Percentiles rank a stretch among this genome's conserved stretches.
phyloP scores from a whole-genome alignment of 148 eudicot species.

The Vaccinium corymbosum region DNA sequence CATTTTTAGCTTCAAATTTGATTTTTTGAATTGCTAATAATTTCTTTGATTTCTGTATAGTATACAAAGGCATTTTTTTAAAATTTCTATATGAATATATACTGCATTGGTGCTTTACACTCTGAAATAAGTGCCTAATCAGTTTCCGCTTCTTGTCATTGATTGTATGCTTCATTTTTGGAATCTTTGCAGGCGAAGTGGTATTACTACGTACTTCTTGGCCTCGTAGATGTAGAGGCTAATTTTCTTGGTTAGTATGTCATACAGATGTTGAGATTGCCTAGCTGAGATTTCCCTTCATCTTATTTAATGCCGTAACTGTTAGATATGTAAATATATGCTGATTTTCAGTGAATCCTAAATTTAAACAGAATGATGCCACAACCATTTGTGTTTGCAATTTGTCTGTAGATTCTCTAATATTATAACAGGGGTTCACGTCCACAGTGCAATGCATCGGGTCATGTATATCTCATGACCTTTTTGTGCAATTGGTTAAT shows the following conservation, averaged over 20 bases:
- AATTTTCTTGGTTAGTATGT: conserved; percentile 65
- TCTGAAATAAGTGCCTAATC: background rate
- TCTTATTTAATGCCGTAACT: background rate
- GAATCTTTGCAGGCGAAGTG: conserved; percentile 68
- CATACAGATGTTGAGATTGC: background rate
- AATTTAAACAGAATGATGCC: background rate
- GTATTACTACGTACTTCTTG: conserved; percentile 78
- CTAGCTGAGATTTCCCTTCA: background rate
- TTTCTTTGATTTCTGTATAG: too few relatives aligned
- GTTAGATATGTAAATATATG: background rate
- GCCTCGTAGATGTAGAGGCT: conserved; percentile 80
- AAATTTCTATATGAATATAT: too few relatives aligned
- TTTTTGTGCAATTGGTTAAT: background rate
- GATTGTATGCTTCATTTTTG: conserved; percentile 6
- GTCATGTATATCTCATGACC: background rate
- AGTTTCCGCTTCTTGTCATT: background rate
- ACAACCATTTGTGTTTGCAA: background rate
- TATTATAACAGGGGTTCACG: background rate
- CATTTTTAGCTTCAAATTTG: too few relatives aligned
- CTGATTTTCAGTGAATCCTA: background rate
- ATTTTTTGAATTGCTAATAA: too few relatives aligned
- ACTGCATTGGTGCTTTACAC: background rate
- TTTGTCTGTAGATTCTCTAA: background rate
- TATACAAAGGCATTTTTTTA: too few relatives aligned
- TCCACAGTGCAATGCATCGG: background rate